Base-by-base conservation (phyloP, 768 basidiomycete genomes). In the Hygrocybe punicea region DNA sequence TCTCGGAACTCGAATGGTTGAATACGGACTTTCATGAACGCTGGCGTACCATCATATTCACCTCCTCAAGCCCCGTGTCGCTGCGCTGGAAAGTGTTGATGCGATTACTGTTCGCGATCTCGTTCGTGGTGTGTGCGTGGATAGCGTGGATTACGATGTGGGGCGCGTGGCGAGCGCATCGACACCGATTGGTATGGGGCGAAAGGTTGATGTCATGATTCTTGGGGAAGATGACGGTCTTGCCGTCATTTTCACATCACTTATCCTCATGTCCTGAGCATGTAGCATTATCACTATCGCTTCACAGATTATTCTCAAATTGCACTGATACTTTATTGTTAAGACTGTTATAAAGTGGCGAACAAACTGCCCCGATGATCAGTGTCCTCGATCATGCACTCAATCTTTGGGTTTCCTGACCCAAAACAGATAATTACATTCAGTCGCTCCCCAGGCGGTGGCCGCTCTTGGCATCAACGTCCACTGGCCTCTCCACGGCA, bases 351-450 rank as follows among this genome's bases (percentile, higher is more conserved):
- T n/a, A n/a, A n/a, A n/a, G n/a, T n/a, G n/a, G n/a, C n/a, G n/a
- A n/a, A n/a, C n/a, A n/a, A n/a, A n/a, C n/a, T n/a, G n/a, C n/a
- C n/a, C 17, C 33, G 11, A 19, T 17, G 24, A 33, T 39, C 35
- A 13, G 8, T 5, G 7, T 36, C 17, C 10, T 35, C n/a, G 14
- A 34, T 51, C 34, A 25, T 4, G 8, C 17, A 42, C 17, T 44
- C 17, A 25, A 7, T 45, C 24, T 16, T 19, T n/a, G 36, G 91
- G 89, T 61, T 84, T 89, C 23, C 91, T 78, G n/a, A 86, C 86
- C 91, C 92, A 93, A 70, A 93, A 91, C 61, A 93, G 60, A 70
- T 93, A 93, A 65, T 90, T 93, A 66, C 85, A 89, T 52, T 78
- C 76, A 39, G 78, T 69, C 51, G 84, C 78, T 21, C 80, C 81